phyloP scores from a whole-genome alignment of 2,329 filamentous ascomycete genomes.

The Fusarium neocosmosporiellum region DNA sequence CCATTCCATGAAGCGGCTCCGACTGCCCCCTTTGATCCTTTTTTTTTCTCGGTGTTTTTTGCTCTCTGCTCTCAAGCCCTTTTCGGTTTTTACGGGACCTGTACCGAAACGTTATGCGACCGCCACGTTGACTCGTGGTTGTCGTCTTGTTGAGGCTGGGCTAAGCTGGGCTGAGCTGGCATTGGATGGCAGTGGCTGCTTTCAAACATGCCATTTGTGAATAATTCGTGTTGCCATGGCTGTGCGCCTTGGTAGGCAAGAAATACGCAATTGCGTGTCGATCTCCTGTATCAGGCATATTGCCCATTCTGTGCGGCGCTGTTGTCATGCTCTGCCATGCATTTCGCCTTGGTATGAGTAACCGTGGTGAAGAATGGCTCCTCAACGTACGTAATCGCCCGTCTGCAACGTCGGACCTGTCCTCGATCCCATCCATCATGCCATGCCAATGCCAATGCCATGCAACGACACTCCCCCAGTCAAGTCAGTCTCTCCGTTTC shows the following conservation, averaged over 20 bases:
- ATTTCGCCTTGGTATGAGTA: slow-evolving; percentile 26
- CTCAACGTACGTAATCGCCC: slow-evolving; percentile 41
- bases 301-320: background rate
- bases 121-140: slow-evolving; percentile 22
- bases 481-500: slow-evolving; percentile 28
- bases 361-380: slow-evolving; percentile 23
- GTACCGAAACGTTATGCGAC: slow-evolving; percentile 6
- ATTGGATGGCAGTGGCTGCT: slow-evolving; percentile 11
- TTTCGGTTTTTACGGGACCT: slow-evolving; percentile 14
- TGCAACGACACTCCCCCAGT: slow-evolving; percentile 24
- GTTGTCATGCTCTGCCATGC: slow-evolving; percentile 23
- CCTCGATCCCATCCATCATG: slow-evolving; percentile 32
- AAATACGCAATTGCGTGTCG: slow-evolving; percentile 23
- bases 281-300: slow-evolving; percentile 15
- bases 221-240: slow-evolving; percentile 16
- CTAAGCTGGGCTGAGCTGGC: background rate
- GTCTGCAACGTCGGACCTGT: slow-evolving; percentile 26
- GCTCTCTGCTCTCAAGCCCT: background rate
- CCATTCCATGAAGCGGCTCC: slow-evolving; percentile 41
- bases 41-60: slow-evolving; percentile 17
- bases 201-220: slow-evolving; percentile 22
- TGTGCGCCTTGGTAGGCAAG: background rate
- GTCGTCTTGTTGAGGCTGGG: background rate
- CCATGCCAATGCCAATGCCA: slow-evolving; percentile 33
- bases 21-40: slow-evolving; percentile 19